Conservation (phyloP, 805 yeast genomes). For the Lipomyces lipofer region DNA sequence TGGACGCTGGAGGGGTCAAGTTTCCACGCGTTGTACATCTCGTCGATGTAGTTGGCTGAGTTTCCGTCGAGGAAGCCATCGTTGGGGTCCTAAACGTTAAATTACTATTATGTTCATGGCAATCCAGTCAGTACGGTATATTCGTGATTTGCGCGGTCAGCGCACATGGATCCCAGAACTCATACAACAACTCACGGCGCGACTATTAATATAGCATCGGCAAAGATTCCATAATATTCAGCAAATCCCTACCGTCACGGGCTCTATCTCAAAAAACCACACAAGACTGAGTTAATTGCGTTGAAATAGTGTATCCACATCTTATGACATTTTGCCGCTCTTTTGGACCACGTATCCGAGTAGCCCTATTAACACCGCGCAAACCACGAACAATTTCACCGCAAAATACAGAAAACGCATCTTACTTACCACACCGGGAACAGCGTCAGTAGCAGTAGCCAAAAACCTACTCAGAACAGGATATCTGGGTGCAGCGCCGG, state of each 20-base stretch:
- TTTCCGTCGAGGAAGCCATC: constrained; percentile 82
- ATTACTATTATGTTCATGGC: background rate
- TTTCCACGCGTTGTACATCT: constrained; percentile 95
- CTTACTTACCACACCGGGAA: constrained; percentile 23
- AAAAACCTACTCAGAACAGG: constrained; percentile 24
- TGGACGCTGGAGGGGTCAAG: constrained; percentile 89
- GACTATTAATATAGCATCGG: background rate
- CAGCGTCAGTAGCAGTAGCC: constrained; percentile 25
- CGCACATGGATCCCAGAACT: background rate
- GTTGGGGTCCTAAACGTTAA: constrained; percentile 25
- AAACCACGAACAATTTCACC: background rate
- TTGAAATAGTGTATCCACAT: no score
- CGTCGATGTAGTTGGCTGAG: constrained; percentile 91
- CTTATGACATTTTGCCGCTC: background rate
- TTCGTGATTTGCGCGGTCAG: no score
- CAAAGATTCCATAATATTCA: background rate
- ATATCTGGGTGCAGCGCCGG: constrained; percentile 6
- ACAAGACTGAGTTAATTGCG: background rate
- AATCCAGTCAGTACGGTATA: background rate
- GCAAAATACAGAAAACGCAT: background rate
- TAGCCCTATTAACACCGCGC: background rate
- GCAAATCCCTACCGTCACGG: background rate
- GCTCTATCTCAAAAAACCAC: background rate
- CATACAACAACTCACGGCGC: background rate
- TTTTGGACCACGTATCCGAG: background rate